Base-by-base conservation (phyloP, 1,284 basidiomycete species). In the Sporisorium sorghi region DNA sequence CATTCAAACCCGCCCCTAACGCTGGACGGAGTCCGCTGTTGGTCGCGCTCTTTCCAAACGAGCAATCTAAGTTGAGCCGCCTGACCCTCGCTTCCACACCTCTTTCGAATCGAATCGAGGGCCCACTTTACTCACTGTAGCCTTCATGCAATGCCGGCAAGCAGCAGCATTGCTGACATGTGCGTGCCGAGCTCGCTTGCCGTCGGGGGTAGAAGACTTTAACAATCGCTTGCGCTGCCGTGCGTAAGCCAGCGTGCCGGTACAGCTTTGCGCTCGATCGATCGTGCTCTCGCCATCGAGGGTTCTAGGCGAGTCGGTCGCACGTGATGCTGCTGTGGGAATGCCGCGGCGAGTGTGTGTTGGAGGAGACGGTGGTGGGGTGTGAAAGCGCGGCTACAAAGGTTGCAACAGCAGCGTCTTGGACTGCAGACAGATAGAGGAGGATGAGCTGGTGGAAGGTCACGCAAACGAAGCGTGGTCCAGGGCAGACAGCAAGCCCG, bases 81-180 rank as follows among this genome's bases (percentile, higher is more conserved):
- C 37, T 40, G n/a, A n/a, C 37, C n/a, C 37, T 40, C 37, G 37
- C 37, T 40, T 40, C 37, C n/a, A n/a, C n/a, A n/a, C n/a, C n/a
- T n/a, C n/a, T n/a, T n/a, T n/a, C 19, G 35, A 17, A n/a, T 10
- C 8, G 5, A 4, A 37, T 2, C 2, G 15, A 8, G 4, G 35
- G 35, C 15, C 35, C 35, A 37, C 2, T n/a, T 35, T n/a, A n/a
- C n/a, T n/a, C n/a, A n/a, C n/a, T n/a, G n/a, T n/a, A n/a, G n/a
- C n/a, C n/a, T n/a, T n/a, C n/a, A n/a, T n/a, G n/a, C 28, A 30
- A 30, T 5, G 5, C 28, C 9, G 28, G 28, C 28, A 30, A 12
- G 30, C 15, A n/a, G 37, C 17, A 40, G 37, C 37, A n/a, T 2
- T 40, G 37, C 37, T 40, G 37, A 40, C 37, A 40, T 19, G 37